phyloP scores from a whole-genome alignment of 139 green algal genomes.

The Closterium sp. region DNA sequence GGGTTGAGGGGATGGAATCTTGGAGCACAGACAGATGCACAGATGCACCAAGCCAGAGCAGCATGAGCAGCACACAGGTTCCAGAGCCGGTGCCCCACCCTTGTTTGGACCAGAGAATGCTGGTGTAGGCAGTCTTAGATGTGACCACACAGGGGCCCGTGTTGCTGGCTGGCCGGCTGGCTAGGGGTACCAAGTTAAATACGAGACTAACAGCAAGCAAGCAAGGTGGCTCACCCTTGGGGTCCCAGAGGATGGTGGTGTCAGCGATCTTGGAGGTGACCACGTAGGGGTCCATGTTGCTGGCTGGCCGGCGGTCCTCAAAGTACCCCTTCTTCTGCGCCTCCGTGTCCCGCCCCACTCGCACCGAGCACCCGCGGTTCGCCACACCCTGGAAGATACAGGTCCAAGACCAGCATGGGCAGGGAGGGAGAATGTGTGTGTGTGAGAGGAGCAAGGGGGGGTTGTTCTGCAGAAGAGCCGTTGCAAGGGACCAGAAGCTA shows the following conservation, averaged over 20 bases:
- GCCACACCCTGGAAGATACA: slow-evolving; percentile 74
- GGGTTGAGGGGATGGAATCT: no score
- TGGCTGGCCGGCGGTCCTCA: slow-evolving; percentile 91
- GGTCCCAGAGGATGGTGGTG: slow-evolving; percentile 62
- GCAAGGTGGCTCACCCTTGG: background rate
- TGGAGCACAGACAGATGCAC: background rate
- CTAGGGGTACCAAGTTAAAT: no score
- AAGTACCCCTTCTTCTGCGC: slow-evolving; percentile 76
- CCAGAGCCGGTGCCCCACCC: no score
- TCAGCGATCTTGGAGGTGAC: slow-evolving; percentile 73
- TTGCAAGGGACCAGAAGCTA: no score
- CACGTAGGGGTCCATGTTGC: slow-evolving; percentile 94
- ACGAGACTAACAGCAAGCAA: background rate
- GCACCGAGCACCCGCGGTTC: slow-evolving; percentile 92
- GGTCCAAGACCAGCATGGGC: background rate
- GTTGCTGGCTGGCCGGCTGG: no score
- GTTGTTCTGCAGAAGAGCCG: no score
- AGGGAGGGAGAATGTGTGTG: background rate
- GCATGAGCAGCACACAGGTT: background rate
- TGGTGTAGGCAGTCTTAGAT: no score
- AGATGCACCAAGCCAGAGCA: background rate
- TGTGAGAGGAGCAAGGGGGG: no score
- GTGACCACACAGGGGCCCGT: no score
- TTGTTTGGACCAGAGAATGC: no score
- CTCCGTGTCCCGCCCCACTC: slow-evolving; percentile 73